Conservation (phyloP, 2,329 filamentous ascomycete genomes). For the Periconia macrospinosa region DNA sequence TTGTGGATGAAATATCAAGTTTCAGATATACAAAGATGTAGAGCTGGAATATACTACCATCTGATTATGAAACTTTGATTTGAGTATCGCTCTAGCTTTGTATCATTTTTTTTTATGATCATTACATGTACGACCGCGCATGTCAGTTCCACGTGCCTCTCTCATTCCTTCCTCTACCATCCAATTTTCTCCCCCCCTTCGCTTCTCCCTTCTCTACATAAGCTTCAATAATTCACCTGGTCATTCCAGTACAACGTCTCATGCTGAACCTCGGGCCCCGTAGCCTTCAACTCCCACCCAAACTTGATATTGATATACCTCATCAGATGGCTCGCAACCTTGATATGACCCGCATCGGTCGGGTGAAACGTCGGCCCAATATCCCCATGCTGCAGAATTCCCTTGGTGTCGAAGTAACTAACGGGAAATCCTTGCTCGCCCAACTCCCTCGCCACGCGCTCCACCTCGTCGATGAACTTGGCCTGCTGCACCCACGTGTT, state of each 20-base stretch:
- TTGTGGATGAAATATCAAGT: no score
- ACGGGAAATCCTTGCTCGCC: constrained; percentile 46
- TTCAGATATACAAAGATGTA: no score
- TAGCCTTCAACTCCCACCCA: constrained; percentile 59
- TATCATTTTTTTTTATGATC: background rate
- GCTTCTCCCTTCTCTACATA: background rate
- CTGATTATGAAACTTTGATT: no score
- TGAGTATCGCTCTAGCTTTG: background rate
- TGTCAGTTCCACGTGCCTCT: background rate
- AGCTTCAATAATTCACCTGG: constrained; percentile 6
- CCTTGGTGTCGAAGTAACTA: constrained; percentile 64
- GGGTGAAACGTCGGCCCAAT: constrained; percentile 61
- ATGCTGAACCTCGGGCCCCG: constrained; percentile 56
- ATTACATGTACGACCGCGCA: background rate
- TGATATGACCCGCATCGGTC: constrained; percentile 64
- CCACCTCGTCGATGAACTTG: constrained; percentile 55
- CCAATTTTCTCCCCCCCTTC: constrained; percentile 1
- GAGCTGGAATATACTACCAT: no score
- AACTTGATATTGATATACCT: constrained; percentile 61
- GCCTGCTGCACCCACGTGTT: constrained; percentile 54
- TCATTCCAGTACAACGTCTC: constrained; percentile 30
- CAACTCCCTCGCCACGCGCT: constrained; percentile 38
- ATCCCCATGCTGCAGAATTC: constrained; percentile 65
- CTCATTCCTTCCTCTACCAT: background rate
- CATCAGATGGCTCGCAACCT: constrained; percentile 61